Base-by-base conservation (phyloP, 192 early-diverging fungal genomes). In the Backusella psychrophila region DNA sequence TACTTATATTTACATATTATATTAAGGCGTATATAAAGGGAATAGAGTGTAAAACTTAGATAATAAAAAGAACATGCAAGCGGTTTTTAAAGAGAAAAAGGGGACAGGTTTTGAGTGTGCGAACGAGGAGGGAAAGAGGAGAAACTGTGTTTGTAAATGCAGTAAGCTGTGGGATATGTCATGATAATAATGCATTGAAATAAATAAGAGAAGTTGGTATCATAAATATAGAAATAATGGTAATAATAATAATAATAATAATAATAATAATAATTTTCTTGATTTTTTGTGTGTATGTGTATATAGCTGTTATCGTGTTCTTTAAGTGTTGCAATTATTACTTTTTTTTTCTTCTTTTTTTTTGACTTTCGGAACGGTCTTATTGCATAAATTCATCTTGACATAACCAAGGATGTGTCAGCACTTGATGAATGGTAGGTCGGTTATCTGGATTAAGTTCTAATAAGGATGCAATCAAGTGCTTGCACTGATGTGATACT, bases 391-490 rank as follows among this genome's bases (percentile, higher is more conserved):
- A 26, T 59, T 59, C 21, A 63, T 63, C 56, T 63, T 87, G 71
- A 69, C 72, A 44, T 56, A 91, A 73, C 90, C 90, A 91, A 44
- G 87, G 85, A 74, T 91, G 90, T 1, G 69, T 75, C 19, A 81
- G 71, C 1, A 92, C 86, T 74, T 90, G 77, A 33, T 82, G 77
- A 56, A 90, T 86, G 0, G 81, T 88, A 3, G 89, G 85, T 23
- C 91, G 77, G 9, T 81, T 66, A 5, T 81, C 80, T 2, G 89
- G 84, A n/a, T 79, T 65, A 73, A 89, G 88, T 63, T 87, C 85
- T 67, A 92, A 69, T 88, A 92, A 87, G 79, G 89, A 88, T 70
- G 87, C 74, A 19, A 92, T 71, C 31, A 92, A 73, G 39, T 88
- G 86, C 29, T 84, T 69, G 49, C 88, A 89, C 44, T 89, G 84